These are phyloP conservation scores for Macrocybe gigantea DNA, from an alignment of 768 basidiomycete species.

Conservation along the genomic window DNA sequence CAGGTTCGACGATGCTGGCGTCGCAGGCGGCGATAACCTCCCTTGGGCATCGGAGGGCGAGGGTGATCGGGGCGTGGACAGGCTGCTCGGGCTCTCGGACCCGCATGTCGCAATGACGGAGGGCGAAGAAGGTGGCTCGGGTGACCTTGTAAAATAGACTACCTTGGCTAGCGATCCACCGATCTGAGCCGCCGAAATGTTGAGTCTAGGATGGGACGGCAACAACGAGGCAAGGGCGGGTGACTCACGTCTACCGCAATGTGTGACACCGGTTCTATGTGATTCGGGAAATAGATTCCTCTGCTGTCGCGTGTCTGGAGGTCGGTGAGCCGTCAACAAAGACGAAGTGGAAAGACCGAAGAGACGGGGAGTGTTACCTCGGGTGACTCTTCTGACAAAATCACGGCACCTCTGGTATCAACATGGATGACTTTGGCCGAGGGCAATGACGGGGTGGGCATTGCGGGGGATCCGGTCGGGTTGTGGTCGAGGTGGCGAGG, in stretches of 20 bases:
- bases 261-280: constrained; percentile 96
- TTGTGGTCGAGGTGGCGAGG: constrained; percentile 2
- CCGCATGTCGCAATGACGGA: constrained; percentile 58
- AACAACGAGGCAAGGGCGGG: constrained; percentile 2
- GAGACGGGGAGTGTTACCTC: constrained; percentile 50
- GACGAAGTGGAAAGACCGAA: constrained; percentile 1
- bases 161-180: constrained; percentile 97
- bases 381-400: constrained; percentile 89
- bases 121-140: constrained; percentile 77
- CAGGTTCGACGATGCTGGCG: constrained; percentile 26
- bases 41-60: constrained; percentile 33
- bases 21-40: constrained; percentile 21
- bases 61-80: constrained; percentile 38
- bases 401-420: constrained; percentile 90
- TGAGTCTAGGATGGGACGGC: constrained; percentile 8
- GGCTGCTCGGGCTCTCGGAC: constrained; percentile 40
- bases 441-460: constrained; percentile 64
- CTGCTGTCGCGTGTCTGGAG: constrained; percentile 84
- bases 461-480: constrained; percentile 10
- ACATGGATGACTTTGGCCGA: constrained; percentile 87
- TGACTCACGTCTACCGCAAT: constrained; percentile 91
- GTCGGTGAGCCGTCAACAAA: constrained; percentile 8
- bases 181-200: constrained; percentile 47
- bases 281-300: constrained; percentile 95
- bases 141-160: constrained; percentile 95